Evolutionary conservation across 1,139 yeast species (phyloP).

Genomic region (Yamadazyma dushanensis): DNA sequence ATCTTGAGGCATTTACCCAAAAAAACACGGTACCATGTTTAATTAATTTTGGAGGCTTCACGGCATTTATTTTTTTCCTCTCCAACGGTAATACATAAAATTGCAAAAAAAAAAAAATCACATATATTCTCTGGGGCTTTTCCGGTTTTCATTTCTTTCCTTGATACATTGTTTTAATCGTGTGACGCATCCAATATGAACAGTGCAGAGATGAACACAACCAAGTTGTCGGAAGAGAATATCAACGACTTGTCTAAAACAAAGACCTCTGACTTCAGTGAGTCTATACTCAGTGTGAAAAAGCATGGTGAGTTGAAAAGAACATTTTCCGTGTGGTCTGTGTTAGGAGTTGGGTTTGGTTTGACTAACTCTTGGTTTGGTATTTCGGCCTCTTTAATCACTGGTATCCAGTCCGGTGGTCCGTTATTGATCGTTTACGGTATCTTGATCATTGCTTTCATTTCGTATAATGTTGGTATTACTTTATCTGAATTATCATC

Average conservation of each 20-base stretch:
- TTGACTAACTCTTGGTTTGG: conserved; percentile 73
- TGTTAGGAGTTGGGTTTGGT: conserved; percentile 68
- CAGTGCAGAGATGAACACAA: not conserved
- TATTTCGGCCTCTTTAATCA: conserved; percentile 60
- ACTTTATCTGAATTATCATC: conserved; percentile 51
- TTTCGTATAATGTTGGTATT: conserved; percentile 41
- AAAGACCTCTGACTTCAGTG: conserved; percentile 11
- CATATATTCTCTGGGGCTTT: no score
- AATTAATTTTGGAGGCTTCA: no score
- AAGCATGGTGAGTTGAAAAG: conserved; percentile 40
- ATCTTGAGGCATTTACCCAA: no score
- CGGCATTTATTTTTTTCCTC: no score
- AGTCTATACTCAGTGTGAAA: conserved; percentile 6
- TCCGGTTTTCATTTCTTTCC: no score
- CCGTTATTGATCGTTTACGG: conserved; percentile 69
- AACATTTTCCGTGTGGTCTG: conserved; percentile 53
- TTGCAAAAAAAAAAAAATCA: no score
- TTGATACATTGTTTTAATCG: no score
- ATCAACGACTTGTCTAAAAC: conserved; percentile 4
- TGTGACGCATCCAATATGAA: no score
- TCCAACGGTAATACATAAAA: no score
- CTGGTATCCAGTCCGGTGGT: conserved; percentile 68
- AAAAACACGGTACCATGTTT: no score
- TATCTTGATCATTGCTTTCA: conserved; percentile 57
- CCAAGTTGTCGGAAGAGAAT: not conserved